Base-by-base conservation (phyloP, 1,284 basidiomycete genomes). In the Heterobasidion occidentale region DNA sequence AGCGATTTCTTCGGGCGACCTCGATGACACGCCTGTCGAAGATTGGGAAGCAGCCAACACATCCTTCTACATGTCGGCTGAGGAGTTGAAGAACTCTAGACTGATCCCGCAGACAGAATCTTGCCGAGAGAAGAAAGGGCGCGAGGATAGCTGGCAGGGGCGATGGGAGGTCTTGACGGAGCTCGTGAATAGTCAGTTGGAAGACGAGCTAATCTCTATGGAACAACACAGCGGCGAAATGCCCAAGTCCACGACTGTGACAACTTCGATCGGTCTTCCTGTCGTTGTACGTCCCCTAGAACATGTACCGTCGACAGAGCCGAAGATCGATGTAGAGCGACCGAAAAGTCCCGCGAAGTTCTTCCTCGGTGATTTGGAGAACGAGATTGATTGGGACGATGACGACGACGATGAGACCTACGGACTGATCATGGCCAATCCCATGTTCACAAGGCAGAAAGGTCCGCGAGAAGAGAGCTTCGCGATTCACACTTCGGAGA, bases 151-250 rank as follows among this genome's bases (percentile, higher is more conserved):
- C 55, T 68, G 67, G 65, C 60, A 60, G 17, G 62, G 59, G 17
- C 64, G 66, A 15, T 69, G 68, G 68, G 61, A 67, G 54, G 61
- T 68, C 42, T 61, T 69, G 45, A 58, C 63, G 8, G 56, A 62
- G 51, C 56, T 62, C 35, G 60, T 61, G 12, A 56, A 34, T 44
- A 45, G 52, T 48, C 59, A 58, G 11, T 56, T 55, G 51, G 48
- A 51, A 27, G 36, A 45, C 3, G 46, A 53, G 20, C 36, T 52
- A 8, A 53, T 33, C 11, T 50, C n/a, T 5, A 17, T 44, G 14
- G 33, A 35, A 19, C n/a, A 44, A 7, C 53, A 53, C 9, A 42
- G 46, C 9, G 34, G 49, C 45, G 11, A 36, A 46, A 56, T 46
- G 12, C 45, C 56, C 5, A 56, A 52, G 12, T 47, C 57, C 7